Percentiles rank a stretch among this genome's conserved stretches.
phyloP scores from a whole-genome alignment of 2,329 filamentous ascomycete genomes.

The Trichophyton simii region DNA sequence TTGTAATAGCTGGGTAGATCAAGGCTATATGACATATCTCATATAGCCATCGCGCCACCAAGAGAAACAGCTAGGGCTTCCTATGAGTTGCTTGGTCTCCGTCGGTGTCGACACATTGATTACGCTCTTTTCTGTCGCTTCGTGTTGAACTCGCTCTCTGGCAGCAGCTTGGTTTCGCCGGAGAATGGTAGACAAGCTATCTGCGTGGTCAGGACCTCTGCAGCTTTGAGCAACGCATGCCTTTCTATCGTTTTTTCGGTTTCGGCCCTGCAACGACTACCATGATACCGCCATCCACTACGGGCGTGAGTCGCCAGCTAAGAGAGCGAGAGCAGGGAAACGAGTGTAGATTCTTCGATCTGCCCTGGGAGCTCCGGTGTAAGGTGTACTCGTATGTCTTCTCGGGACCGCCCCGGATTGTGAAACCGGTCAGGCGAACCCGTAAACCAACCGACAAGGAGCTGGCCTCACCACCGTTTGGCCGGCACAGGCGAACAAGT shows the following conservation, averaged over 20 bases:
- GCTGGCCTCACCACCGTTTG: neutral
- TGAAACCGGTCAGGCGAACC: neutral
- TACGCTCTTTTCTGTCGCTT: neutral
- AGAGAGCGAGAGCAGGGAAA: neutral
- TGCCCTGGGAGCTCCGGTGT: neutral
- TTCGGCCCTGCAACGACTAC: neutral
- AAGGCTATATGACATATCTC: conserved; percentile 19
- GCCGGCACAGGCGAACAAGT: neutral
- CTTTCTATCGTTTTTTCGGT: too few species aligned
- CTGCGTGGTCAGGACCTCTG: neutral
- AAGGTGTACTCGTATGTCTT: conserved; percentile 2
- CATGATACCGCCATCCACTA: neutral
- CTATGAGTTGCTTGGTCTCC: conserved; percentile 36
- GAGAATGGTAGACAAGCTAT: neutral
- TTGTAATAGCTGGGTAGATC: conserved; percentile 46
- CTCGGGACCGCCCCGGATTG: neutral
- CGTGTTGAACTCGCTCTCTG: neutral
- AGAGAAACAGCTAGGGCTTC: conserved; percentile 37
- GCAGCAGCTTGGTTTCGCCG: neutral
- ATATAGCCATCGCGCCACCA: conserved; percentile 32
- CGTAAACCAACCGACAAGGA: neutral
- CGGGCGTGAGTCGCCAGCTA: neutral
- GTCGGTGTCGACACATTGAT: conserved; percentile 35
- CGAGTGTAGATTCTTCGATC: conserved; percentile 1
- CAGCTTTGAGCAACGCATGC: neutral